Percentiles rank a stretch among this genome's conserved stretches.
Evolutionary conservation across 495 filamentous ascomycete genomes (phyloP).

Genomic region (Daldinia loculata): DNA sequence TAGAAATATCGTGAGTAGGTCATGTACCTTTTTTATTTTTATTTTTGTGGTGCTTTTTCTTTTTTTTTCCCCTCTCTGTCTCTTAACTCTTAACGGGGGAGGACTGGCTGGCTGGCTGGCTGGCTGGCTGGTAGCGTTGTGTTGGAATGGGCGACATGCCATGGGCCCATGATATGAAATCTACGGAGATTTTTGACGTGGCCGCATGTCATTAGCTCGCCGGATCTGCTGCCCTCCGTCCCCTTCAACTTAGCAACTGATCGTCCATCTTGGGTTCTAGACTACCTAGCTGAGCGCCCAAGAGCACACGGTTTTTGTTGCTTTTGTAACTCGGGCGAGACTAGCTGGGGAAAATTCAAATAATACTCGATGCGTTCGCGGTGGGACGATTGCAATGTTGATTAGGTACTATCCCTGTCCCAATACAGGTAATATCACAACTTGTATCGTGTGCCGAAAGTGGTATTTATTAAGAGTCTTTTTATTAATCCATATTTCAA

Average conservation of each 20-base stretch:
- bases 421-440: not conserved
- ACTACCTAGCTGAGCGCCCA: slow-evolving; percentile 33
- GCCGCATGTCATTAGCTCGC: slow-evolving; percentile 48
- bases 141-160: slow-evolving; percentile 40
- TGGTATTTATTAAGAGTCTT: not conserved
- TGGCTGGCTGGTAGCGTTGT: slow-evolving; percentile 22
- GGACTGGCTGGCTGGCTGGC: not conserved
- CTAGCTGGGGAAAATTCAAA: not conserved
- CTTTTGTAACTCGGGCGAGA: not conserved
- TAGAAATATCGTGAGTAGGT: slow-evolving; percentile 15
- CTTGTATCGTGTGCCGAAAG: not conserved
- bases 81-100: slow-evolving; percentile 4
- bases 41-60: slow-evolving; percentile 4
- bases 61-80: not conserved
- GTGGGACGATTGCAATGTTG: not conserved
- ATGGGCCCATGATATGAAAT: slow-evolving; percentile 44
- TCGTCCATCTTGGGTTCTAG: slow-evolving; percentile 39
- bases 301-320: not conserved
- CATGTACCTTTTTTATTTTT: slow-evolving; percentile 19
- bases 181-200: slow-evolving; percentile 51
- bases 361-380: not conserved
- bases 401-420: not conserved
- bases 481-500: not conserved
- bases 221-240: slow-evolving; percentile 43
- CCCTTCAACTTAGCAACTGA: slow-evolving; percentile 41